Conservation (phyloP, 2,329 filamentous ascomycete genomes). For the Xylariaceae sp. region DNA sequence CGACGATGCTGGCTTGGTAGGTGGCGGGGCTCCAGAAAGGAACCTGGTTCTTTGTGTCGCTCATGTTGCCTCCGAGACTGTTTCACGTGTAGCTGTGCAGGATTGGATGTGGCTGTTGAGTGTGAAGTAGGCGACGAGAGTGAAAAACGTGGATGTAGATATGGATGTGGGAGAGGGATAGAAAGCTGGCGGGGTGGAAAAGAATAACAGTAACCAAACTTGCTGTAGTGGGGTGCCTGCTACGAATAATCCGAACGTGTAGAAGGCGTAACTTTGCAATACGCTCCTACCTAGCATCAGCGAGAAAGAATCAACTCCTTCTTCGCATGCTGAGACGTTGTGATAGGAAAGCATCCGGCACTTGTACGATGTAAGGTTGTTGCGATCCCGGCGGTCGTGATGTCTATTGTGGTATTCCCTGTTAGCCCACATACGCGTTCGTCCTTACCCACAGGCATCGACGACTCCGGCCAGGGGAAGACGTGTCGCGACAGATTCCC, state of each 20-base stretch:
- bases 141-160: neutral
- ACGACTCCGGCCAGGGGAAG: too few species aligned
- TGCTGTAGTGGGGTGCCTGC: neutral
- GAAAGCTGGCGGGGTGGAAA: neutral
- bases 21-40: neutral
- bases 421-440: too few species aligned
- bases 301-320: neutral
- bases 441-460: too few species aligned
- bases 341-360: too few species aligned
- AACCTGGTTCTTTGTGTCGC: neutral
- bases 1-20: neutral
- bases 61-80: neutral
- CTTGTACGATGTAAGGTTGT: too few species aligned
- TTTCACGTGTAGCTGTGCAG: neutral
- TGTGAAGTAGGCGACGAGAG: too few species aligned
- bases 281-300: neutral
- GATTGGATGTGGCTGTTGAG: too few species aligned
- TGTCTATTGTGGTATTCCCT: too few species aligned
- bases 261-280: neutral
- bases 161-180: neutral
- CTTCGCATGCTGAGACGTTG: neutral
- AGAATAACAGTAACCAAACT: neutral
- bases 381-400: too few species aligned
- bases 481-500: too few species aligned
- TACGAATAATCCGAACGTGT: neutral